Evolutionary conservation across 2,329 filamentous ascomycete genomes (phyloP).

Genomic region (Diaporthe helianthi): DNA sequence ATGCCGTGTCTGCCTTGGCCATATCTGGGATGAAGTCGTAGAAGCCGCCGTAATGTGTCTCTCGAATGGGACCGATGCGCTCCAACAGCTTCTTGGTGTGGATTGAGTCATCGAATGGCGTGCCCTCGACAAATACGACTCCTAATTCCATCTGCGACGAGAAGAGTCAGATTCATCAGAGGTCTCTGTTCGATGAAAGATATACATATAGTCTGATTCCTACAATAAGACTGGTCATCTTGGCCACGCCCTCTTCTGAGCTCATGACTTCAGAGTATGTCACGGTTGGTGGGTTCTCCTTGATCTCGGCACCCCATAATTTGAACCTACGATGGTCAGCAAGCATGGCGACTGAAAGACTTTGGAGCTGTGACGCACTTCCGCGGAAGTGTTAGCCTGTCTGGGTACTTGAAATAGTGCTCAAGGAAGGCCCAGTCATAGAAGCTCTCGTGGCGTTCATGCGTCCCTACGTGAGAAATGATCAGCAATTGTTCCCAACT

Average conservation of each 20-base stretch:
- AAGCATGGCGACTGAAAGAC: too few species aligned
- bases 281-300: slow-evolving; percentile 62
- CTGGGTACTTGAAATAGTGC: slow-evolving; percentile 49
- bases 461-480: slow-evolving; percentile 59
- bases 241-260: slow-evolving; percentile 61
- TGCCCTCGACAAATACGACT: slow-evolving; percentile 77
- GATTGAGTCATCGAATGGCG: slow-evolving; percentile 69
- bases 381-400: slow-evolving; percentile 46
- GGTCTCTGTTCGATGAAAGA: too few species aligned
- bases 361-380: slow-evolving; percentile 36
- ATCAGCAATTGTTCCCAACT: slow-evolving; percentile 25
- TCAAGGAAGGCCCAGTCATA: slow-evolving; percentile 71
- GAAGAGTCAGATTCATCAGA: not conserved
- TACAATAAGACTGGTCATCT: slow-evolving; percentile 72
- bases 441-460: slow-evolving; percentile 71
- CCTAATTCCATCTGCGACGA: slow-evolving; percentile 68
- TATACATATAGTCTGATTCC: slow-evolving; percentile 34
- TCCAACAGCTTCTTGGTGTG: slow-evolving; percentile 78
- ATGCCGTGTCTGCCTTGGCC: slow-evolving; percentile 87
- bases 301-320: slow-evolving; percentile 46
- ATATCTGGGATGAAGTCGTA: slow-evolving; percentile 90
- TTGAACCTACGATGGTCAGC: slow-evolving; percentile 22
- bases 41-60: slow-evolving; percentile 86
- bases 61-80: slow-evolving; percentile 83
- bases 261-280: slow-evolving; percentile 67